Base-by-base conservation (phyloP, 2,329 filamentous ascomycete genomes). In the Xenosphaeropsis pyriputrescens region DNA sequence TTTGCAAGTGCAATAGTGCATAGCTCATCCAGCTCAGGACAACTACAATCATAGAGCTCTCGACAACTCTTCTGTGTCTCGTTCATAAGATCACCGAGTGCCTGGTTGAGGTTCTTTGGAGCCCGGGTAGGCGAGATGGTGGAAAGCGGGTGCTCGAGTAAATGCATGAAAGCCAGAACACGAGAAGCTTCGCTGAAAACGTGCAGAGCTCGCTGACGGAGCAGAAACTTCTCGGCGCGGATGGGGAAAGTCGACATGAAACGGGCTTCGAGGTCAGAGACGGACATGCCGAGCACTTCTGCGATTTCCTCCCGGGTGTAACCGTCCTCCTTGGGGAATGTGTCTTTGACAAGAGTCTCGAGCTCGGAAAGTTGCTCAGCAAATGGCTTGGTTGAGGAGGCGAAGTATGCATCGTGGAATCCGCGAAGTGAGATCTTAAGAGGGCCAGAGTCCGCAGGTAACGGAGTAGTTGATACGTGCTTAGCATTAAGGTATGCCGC, bases 241-340 rank as follows among this genome's bases (percentile, higher is more conserved):
- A 96, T 82, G 2, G 88, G 85, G 60, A 95, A 94, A 42, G 80
- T 81, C 37, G 82, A 83, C 61, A 86, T 85, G 66, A 85, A 96
- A 36, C 75, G 73, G 36, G 73, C 56, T 57, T 93, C 75, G 5
- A 96, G 67, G 26, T 86, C 78, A 2, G 72, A 61, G 8, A 85
- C 75, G 1, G 74, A 70, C 39, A 85, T 69, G 32, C 70, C 71
- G 2, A 95, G 70, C 2, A 80, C 70, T 12, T 70, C 60, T 26
- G 85, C 79, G 35, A 96, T 82, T 48, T 96, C 85, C 44, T 85
- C 79, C 38, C 85, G 72, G 2, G 85, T 91, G 63, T 96, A 98
- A 16, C 88, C 88, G 38, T 89, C 72, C 50, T 85, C 73, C 54
- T 85, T 70, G 12, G 73, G 70, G 7, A 98, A 69, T n/a, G 77